Percentiles rank a stretch among this genome's conserved stretches.
These are phyloP conservation scores for Carnegiea gigantea DNA, from an alignment of 179 eudicot species.

Conservation along the genomic window DNA sequence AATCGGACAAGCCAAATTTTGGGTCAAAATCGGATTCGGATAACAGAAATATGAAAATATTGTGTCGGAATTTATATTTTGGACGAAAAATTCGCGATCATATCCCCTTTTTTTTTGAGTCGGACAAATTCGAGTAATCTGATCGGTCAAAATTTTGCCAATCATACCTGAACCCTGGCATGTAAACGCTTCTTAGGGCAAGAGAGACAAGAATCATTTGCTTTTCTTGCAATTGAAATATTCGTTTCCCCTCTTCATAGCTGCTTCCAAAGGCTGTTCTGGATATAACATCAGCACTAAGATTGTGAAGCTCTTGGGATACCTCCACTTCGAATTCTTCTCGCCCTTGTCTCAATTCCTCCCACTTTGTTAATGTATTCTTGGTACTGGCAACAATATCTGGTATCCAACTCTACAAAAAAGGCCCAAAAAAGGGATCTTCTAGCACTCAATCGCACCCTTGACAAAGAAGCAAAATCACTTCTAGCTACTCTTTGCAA, in stretches of 20 bases:
- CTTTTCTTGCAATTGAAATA: constrained; percentile 45
- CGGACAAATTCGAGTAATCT: no score
- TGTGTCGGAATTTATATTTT: no score
- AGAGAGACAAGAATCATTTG: constrained; percentile 39
- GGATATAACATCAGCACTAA: constrained; percentile 47
- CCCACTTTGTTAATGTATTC: constrained; percentile 29
- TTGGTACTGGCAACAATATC: constrained; percentile 41
- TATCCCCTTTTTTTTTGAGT: no score
- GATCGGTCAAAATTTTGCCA: no score
- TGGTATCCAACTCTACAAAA: constrained; percentile 45
- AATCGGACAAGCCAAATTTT: no score
- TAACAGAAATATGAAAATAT: no score
- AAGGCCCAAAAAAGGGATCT: no score
- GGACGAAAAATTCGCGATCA: no score
- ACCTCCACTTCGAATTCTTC: constrained; percentile 44
- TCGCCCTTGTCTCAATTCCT: constrained; percentile 18
- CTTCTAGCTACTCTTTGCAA: no score
- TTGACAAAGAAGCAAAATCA: no score
- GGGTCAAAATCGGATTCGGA: no score
- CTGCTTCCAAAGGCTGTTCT: constrained; percentile 44
- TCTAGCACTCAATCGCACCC: no score
- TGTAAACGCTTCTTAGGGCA: constrained; percentile 40
- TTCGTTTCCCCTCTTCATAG: constrained; percentile 36
- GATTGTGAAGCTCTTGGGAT: constrained; percentile 36
- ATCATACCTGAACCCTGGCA: constrained; percentile 41